phyloP scores from a whole-genome alignment of 1,139 yeast species.

The Hyphopichia pseudoburtonii region DNA sequence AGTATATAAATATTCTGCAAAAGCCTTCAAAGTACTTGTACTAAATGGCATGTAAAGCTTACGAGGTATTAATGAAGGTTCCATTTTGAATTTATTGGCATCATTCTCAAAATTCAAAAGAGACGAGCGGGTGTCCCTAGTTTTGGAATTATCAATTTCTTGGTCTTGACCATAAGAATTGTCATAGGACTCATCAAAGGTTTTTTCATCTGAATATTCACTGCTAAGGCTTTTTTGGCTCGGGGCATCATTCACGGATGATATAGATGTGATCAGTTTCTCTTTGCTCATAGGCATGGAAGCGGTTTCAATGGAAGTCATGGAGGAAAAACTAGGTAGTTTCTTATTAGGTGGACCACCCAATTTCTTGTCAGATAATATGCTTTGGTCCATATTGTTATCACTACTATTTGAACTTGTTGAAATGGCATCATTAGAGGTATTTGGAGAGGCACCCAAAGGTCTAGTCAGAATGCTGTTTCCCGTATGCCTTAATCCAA shows the following conservation, averaged over 20 bases:
- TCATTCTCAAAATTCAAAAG: constrained; percentile 39
- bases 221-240: background rate
- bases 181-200: background rate
- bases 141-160: background rate
- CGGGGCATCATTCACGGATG: constrained; percentile 10
- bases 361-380: background rate
- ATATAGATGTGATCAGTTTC: constrained; percentile 10
- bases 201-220: constrained; percentile 1
- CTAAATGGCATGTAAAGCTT: constrained; percentile 67
- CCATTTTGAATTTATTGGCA: constrained; percentile 40
- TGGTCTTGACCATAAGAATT: background rate
- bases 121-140: constrained; percentile 14
- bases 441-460: constrained; percentile 8
- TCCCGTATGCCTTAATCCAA: too few relatives aligned
- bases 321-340: constrained; percentile 7
- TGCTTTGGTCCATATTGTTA: constrained; percentile 1
- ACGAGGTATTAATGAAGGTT: constrained; percentile 65
- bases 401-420: constrained; percentile 1
- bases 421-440: constrained; percentile 9
- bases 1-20: constrained; percentile 71
- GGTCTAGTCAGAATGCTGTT: too few relatives aligned
- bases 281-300: constrained; percentile 6
- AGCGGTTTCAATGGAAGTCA: constrained; percentile 9
- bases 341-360: constrained; percentile 5
- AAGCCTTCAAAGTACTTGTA: constrained; percentile 59